Base-by-base conservation (phyloP, 2,329 filamentous ascomycete species). In the Colletotrichum sp. region DNA sequence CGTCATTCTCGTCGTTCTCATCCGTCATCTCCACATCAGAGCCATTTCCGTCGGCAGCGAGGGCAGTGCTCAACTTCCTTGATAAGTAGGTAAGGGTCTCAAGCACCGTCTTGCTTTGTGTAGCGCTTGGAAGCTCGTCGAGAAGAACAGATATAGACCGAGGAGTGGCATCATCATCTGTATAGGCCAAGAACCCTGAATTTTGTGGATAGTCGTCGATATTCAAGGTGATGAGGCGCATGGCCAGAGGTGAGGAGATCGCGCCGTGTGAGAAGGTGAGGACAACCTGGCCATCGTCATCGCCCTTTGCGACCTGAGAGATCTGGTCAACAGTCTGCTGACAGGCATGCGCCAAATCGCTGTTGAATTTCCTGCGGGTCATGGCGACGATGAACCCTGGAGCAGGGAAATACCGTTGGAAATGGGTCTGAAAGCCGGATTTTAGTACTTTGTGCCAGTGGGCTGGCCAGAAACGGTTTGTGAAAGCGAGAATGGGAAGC, bases 251-350 rank as follows among this genome's bases (percentile, higher is more conserved):
- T 5, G 66, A 24, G 2, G 75, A 52, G 4, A 85, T 71, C 9
- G 66, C 58, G 4, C 80, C 61, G 69, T 85, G 81, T 12, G 70
- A 77, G 76, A 86, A 94, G 6, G 83, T 87, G 81, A 96, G 94
- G 16, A 88, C 89, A 72, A 97, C 87, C 72, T 94, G 91, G 66
- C 94, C 94, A 82, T 96, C 94, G 36, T 94, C 93, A 7, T 93
- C 91, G 18, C 94, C 94, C 43, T 87, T 85, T 38, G 85, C 84
- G 28, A 98, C 84, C 38, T 87, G 81, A 64, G 84, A 84, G 64
- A 97, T 86, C 65, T 88, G 84, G 1, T 85, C 77, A 62, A 91
- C 85, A 9, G 84, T 87, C 58, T 84, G 83, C 32, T 68, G 56
- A 8, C 75, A 77, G 82, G 85, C 80, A 88, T 84, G 77, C 32